phyloP scores from a whole-genome alignment of 164 flowering plant species.

The Berberis vulgaris region DNA sequence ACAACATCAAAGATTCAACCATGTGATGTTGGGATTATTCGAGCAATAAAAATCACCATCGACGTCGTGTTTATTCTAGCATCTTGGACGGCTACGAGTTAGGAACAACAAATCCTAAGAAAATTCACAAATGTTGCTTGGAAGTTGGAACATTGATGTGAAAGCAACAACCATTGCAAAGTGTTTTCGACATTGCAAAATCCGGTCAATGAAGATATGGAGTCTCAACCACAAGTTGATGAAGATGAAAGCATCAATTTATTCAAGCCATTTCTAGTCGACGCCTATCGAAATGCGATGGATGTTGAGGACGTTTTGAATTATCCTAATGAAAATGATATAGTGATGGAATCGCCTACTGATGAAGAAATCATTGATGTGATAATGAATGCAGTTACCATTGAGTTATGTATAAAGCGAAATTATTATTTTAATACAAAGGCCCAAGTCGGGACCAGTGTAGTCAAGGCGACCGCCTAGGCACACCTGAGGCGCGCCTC shows the following conservation, averaged over 20 bases:
- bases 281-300: background rate
- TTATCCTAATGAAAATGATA: constrained; percentile 1
- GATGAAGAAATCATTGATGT: background rate
- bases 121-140: background rate
- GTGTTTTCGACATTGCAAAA: constrained; percentile 2
- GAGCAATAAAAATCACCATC: background rate
- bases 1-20: constrained; percentile 5
- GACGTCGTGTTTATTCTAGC: background rate
- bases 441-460: no score
- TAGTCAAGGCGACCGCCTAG: no score
- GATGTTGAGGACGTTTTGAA: constrained; percentile 2
- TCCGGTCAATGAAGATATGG: background rate
- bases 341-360: background rate
- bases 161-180: constrained; percentile 2
- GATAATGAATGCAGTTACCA: no score
- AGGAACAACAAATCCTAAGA: constrained; percentile 4
- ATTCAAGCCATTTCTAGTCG: background rate
- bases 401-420: no score
- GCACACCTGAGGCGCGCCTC: no score
- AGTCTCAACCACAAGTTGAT: background rate
- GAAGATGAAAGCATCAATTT: background rate
- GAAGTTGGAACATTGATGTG: constrained; percentile 1
- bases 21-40: constrained; percentile 4
- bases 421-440: no score
- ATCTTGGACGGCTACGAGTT: constrained; percentile 6